Percentiles rank a stretch among this genome's conserved stretches.
phyloP scores from a whole-genome alignment of 176 grass and related monocot genomes.

The Coix lacrymajobi region DNA sequence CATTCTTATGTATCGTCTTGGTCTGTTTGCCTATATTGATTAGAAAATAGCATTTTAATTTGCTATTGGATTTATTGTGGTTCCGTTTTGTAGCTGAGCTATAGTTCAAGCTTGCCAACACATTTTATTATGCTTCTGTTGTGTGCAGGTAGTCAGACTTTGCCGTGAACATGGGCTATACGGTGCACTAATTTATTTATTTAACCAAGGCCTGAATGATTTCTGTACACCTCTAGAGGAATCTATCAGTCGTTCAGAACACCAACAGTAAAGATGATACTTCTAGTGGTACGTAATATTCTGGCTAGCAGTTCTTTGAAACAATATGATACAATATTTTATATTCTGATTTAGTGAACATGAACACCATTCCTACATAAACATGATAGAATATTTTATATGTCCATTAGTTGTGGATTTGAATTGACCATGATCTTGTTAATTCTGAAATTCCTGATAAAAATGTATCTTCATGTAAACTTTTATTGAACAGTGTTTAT shows the following conservation, averaged over 20 bases:
- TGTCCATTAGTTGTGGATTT: background rate
- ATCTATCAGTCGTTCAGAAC: constrained; percentile 73
- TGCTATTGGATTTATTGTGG: background rate
- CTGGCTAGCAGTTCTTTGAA: background rate
- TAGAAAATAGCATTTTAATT: constrained; percentile 7
- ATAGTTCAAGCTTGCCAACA: background rate
- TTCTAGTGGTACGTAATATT: constrained; percentile 55
- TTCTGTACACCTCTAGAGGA: constrained; percentile 89
- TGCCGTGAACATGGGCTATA: constrained; percentile 91
- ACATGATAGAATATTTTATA: background rate
- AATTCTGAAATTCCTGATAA: background rate
- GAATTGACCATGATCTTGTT: background rate
- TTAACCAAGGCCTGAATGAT: constrained; percentile 94
- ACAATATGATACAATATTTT: background rate
- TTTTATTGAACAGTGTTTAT: constrained; percentile 3
- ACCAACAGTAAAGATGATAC: constrained; percentile 56
- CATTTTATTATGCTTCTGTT: constrained; percentile 26
- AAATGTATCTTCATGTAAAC: background rate
- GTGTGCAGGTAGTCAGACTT: constrained; percentile 72
- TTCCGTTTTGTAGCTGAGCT: constrained; percentile 10
- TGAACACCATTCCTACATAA: background rate
- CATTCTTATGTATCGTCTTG: constrained; percentile 2
- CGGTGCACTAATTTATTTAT: constrained; percentile 99
- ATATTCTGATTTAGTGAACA: background rate
- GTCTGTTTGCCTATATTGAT: constrained; percentile 1